Evolutionary conservation across 192 early-diverging fungal genomes (phyloP), one percentile per base, ranked within the genome.

Genomic region (Linnemannia schmuckeri): DNA sequence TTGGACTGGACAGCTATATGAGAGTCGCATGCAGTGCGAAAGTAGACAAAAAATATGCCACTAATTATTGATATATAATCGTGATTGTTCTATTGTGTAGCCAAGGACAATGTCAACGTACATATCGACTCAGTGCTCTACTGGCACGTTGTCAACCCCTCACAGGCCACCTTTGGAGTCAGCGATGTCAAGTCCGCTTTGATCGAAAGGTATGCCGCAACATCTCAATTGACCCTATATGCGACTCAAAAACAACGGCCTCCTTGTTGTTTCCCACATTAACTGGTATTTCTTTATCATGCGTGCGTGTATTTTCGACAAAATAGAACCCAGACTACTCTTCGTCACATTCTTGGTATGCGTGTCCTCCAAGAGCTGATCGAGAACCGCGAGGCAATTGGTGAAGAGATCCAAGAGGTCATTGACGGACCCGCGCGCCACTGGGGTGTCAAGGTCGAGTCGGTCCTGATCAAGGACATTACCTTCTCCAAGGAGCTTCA

Each of bases 51-150:
- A 41, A 42, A 41, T 35, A 41, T 24, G 40, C 24, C 0, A 5
- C 38, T 42, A 66, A 33, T 66, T 66, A 33, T 33, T 66, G 30
- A 30, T 66, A 12, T 35, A 15, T 15, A 15, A 1, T 33, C 12
- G n/a, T 10, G 6, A 63, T 33, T 15, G 12, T 17, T 20, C 2
- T 18, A 22, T 52, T 52, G 24, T 66, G 1, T 30, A 66, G 61
- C 96, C 55, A 96, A 98, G 85, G 97, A 98, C 89, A 98, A 98
- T 81, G 96, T 97, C 73, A 94, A 91, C 38, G 92, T 97, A 40
- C 85, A 84, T 6, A 97, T 99, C 75, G 97, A 97, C 85, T 93
- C 94, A 13, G 96, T 98, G 0, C 88, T 98, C 1, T 98, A 95
- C 79, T 98, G 96, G 96, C 92, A 97, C 71, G 84, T 95, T 57